A percentile compares a stretch with the other conserved stretches of the same genome.
These are phyloP conservation scores for Misopates orontium DNA, from an alignment of 257 asterid genomes.

Conservation along the genomic window DNA sequence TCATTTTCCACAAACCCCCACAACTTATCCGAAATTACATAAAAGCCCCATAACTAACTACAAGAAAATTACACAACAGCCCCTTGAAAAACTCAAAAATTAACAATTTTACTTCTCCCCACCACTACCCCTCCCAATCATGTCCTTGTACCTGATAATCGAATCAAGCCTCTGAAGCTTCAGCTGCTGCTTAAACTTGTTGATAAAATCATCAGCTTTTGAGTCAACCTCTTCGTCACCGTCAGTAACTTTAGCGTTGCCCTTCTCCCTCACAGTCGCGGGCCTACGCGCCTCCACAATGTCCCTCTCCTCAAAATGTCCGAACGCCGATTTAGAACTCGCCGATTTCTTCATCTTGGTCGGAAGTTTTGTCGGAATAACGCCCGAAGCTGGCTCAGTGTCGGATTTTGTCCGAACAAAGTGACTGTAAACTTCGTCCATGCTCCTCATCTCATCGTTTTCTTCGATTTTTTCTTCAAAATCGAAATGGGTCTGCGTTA, in stretches of 20 bases:
- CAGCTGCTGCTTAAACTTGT: conserved; percentile 77
- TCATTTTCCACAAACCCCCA: neutral
- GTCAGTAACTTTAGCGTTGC: conserved; percentile 35
- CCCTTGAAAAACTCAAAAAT: conserved; percentile 11
- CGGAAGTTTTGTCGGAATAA: conserved; percentile 41
- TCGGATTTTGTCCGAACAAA: conserved; percentile 59
- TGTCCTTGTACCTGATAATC: conserved; percentile 69
- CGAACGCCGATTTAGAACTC: conserved; percentile 49
- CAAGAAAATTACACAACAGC: conserved; percentile 32
- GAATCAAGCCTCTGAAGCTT: conserved; percentile 83
- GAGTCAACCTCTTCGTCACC: conserved; percentile 72
- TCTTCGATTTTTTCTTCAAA: conserved; percentile 31
- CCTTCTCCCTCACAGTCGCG: conserved; percentile 55
- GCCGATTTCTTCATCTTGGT: conserved; percentile 62
- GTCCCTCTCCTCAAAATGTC: conserved; percentile 47
- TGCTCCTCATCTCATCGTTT: conserved; percentile 31
- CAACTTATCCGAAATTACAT: conserved; percentile 20
- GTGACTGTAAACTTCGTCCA: conserved; percentile 67
- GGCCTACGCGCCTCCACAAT: conserved; percentile 66
- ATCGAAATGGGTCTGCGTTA: conserved; percentile 28
- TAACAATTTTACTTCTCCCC: conserved; percentile 27
- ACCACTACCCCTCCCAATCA: conserved; percentile 58
- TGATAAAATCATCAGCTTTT: conserved; percentile 79
- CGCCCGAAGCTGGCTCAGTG: conserved; percentile 56
- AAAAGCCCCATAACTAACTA: conserved; percentile 30